Conservation (phyloP, 768 basidiomycete species). For the Austroboletus festivus region DNA sequence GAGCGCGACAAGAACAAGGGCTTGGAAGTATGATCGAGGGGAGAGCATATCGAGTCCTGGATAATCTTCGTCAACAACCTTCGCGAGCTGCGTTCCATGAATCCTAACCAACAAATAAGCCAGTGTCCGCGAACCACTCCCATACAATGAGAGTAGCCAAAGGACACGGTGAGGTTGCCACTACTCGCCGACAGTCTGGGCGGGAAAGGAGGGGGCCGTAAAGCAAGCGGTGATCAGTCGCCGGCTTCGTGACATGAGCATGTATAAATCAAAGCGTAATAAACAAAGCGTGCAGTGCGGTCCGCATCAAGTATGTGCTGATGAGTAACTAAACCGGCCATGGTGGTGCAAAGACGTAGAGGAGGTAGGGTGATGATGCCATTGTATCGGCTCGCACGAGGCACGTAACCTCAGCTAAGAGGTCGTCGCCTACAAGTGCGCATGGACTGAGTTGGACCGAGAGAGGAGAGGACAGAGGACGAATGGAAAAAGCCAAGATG, state of each 20-base stretch:
- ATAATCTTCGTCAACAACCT: constrained; percentile 22
- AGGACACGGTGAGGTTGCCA: constrained; percentile 23
- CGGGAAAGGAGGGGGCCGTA: constrained; percentile 14
- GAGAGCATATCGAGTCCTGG: constrained; percentile 11
- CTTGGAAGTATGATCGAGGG: background rate
- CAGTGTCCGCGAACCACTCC: constrained; percentile 22
- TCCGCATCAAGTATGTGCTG: constrained; percentile 26
- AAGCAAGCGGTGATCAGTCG: constrained; percentile 48
- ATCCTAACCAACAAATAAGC: constrained; percentile 25
- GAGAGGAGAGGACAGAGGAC: constrained; percentile 40
- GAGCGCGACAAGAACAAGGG: constrained; percentile 17
- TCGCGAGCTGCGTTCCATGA: constrained; percentile 26
- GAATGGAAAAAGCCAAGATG: constrained; percentile 40
- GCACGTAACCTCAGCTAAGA: constrained; percentile 79
- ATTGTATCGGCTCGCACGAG: constrained; percentile 75
- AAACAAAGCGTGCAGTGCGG: constrained; percentile 37
- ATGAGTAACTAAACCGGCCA: constrained; percentile 23
- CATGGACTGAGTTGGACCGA: constrained; percentile 52
- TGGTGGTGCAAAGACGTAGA: constrained; percentile 20
- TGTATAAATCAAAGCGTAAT: constrained; percentile 43
- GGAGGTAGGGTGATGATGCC: constrained; percentile 46
- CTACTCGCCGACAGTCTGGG: constrained; percentile 20
- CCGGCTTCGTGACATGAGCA: constrained; percentile 28
- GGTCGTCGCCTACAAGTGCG: constrained; percentile 72
- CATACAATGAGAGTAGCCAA: constrained; percentile 35